Percentiles rank a stretch among this genome's conserved stretches.
These are phyloP conservation scores for Craspedostauros australis DNA, from an alignment of 108 stramenopile genomes.

Conservation along the genomic window DNA sequence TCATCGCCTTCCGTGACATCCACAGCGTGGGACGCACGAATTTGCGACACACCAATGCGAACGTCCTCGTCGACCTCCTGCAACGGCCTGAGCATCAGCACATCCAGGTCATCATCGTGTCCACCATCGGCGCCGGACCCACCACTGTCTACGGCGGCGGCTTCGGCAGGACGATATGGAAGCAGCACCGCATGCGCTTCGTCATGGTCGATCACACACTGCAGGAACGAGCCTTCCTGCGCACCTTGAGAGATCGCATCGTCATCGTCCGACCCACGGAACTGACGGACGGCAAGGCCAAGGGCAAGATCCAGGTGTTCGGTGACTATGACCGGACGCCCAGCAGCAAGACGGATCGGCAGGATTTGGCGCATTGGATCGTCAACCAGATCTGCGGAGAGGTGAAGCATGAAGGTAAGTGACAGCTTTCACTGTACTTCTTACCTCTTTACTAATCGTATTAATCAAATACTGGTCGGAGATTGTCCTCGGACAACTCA, in stretches of 20 bases:
- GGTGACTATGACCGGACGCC: conserved; percentile 6
- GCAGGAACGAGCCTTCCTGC: conserved; percentile 4
- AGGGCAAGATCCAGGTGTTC: background rate
- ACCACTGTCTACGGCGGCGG: conserved; percentile 10
- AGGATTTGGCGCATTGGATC: conserved; percentile 13
- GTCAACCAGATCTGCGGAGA: no score
- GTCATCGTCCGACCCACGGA: conserved; percentile 6
- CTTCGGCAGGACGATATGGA: conserved; percentile 5
- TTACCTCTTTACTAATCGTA: no score
- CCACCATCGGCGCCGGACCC: conserved; percentile 8
- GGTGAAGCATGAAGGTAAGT: no score
- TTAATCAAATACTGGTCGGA: no score
- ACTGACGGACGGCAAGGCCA: conserved; percentile 4
- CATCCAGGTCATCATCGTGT: conserved; percentile 2
- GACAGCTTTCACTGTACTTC: no score
- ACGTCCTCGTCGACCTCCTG: conserved; percentile 2
- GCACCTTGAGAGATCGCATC: background rate
- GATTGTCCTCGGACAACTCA: no score
- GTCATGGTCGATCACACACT: conserved; percentile 5
- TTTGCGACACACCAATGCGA: background rate
- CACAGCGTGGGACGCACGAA: background rate
- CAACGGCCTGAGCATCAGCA: conserved; percentile 1
- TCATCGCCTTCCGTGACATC: conserved; percentile 4
- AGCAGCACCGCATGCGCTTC: conserved; percentile 13
- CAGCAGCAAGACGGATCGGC: conserved; percentile 5